Evolutionary conservation across 2,329 filamentous ascomycete genomes (phyloP).

Genomic region (Dothiorella sarmentorum): DNA sequence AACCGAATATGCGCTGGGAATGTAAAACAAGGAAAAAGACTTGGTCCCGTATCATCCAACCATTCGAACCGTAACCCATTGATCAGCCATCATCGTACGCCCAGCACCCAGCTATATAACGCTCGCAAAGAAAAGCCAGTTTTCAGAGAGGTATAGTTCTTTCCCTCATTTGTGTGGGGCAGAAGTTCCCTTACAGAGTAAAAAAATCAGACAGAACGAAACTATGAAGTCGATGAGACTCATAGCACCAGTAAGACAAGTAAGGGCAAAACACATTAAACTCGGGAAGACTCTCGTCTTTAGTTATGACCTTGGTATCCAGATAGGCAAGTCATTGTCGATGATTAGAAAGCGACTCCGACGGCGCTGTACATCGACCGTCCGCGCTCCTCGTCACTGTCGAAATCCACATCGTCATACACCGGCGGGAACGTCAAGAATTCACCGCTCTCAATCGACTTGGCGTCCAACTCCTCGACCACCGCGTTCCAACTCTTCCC

Average conservation of each 20-base stretch:
- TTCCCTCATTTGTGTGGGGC: neutral
- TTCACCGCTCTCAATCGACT: neutral
- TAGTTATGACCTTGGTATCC: neutral
- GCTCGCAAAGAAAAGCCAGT: neutral
- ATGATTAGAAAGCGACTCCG: neutral
- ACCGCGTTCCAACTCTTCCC: slow-evolving; percentile 7
- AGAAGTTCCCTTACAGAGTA: neutral
- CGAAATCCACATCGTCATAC: neutral
- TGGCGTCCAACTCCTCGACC: neutral
- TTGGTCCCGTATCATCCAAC: neutral
- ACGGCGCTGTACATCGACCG: neutral
- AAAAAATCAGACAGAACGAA: neutral
- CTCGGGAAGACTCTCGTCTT: neutral
- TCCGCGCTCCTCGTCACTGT: neutral
- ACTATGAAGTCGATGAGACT: neutral
- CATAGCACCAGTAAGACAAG: neutral
- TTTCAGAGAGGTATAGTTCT: neutral
- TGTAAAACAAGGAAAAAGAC: neutral
- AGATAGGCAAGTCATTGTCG: neutral
- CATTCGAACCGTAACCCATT: neutral
- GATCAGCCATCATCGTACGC: neutral
- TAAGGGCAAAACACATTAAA: neutral
- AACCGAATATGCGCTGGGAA: neutral
- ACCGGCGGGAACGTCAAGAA: neutral
- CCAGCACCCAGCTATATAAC: neutral